Evolutionary conservation across 2,329 filamentous ascomycete genomes (phyloP).

Genomic region (Aspergillus pseudoglaucus): DNA sequence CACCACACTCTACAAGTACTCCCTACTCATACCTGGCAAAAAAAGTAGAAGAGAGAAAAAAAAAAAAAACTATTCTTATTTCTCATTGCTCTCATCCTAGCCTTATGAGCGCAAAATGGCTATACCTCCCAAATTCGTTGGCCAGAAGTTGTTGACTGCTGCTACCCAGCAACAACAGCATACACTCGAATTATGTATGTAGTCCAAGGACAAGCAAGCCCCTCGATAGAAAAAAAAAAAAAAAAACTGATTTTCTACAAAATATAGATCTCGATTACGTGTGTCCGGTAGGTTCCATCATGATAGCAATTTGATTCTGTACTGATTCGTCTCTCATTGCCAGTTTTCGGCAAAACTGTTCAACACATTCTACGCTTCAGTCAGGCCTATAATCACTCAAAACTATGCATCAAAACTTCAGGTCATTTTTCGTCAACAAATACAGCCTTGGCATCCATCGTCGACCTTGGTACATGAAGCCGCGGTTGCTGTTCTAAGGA

Average conservation of each 20-base stretch:
- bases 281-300: constrained; percentile 54
- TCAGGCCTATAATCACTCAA: constrained; percentile 57
- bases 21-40: too few species aligned
- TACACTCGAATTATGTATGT: constrained; percentile 35
- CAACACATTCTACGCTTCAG: constrained; percentile 62
- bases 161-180: constrained; percentile 19
- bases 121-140: constrained; percentile 53
- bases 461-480: constrained; percentile 69
- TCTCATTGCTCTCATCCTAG: neutral
- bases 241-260: neutral
- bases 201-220: neutral
- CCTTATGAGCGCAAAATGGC: constrained; percentile 41
- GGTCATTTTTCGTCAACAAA: constrained; percentile 81
- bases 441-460: constrained; percentile 92
- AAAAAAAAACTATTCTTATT: neutral
- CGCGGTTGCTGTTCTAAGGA: constrained; percentile 67
- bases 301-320: neutral
- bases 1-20: too few species aligned
- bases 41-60: too few species aligned
- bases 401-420: constrained; percentile 59
- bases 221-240: neutral
- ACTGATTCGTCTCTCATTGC: constrained; percentile 14
- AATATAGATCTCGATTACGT: constrained; percentile 73
- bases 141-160: constrained; percentile 36
- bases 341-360: constrained; percentile 66